Evolutionary conservation across 2,329 filamentous ascomycete species (phyloP), one percentile per base, ranked within the genome.

Genomic region (Parafenestella ontariensis): DNA sequence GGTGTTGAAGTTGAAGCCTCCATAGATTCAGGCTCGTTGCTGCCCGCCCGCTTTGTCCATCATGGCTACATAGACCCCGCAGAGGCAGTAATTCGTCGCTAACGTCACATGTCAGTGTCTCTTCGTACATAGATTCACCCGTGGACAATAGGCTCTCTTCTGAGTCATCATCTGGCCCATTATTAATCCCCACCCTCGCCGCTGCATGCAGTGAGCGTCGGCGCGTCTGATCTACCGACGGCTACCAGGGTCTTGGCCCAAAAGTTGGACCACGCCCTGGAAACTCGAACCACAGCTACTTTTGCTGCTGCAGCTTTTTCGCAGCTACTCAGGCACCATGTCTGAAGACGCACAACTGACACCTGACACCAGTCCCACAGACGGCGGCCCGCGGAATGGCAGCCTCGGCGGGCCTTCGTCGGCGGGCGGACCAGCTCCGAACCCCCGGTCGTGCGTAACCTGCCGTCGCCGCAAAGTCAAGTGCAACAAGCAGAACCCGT

Each of bases 401-500:
- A 65, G 53, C 52, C 26, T 48, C 43, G 61, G 49, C 58, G 64
- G 61, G 37, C 49, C 58, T 41, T 51, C 58, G 13, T 23, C 53
- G 15, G 51, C 34, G 13, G 40, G 48, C 18, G 64, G 47, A 36
- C 56, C 59, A 6, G 52, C 58, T 21, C 60, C 62, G 15, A 71
- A 73, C 46, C 69, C 70, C 36, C 62, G 73, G 34, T 75, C 73
- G 39, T 75, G 73, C 62, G 67, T 73, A 36, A 75, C 72, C 29
- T 75, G 73, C 52, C 66, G 73, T 10, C 61, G 63, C 48, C 79
- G 87, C 58, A 89, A 90, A 74, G 89, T 92, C 49, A 88, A 89
- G 67, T 92, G 89, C 80, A 88, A 92, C 78, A 92, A 92, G 78
- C 82, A 85, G 66, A 86, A 90, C 79, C 88, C 89, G 15, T 92